These are phyloP conservation scores for Phytophthora citrophthora DNA, from an alignment of 352 stramenopile genomes.

Conservation along the genomic window DNA sequence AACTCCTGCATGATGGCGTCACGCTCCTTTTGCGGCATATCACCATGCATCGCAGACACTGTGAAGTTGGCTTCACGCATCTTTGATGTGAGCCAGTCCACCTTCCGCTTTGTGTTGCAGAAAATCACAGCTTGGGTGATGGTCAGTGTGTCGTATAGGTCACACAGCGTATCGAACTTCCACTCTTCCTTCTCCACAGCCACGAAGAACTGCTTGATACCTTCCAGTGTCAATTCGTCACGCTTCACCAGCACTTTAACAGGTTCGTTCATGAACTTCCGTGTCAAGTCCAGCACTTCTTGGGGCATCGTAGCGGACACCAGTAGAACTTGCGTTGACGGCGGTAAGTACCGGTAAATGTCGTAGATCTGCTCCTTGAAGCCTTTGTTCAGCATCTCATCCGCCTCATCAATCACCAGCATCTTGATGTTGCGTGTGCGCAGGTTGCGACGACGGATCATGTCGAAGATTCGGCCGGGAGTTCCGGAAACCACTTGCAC, in stretches of 20 bases:
- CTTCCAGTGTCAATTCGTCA: constrained; percentile 97
- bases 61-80: constrained; percentile 98
- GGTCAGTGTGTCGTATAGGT: constrained; percentile 99
- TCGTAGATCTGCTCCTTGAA: constrained; percentile 99
- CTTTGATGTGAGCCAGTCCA: constrained; percentile 96
- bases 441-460: constrained; percentile 95
- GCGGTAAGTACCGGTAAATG: constrained; percentile 95
- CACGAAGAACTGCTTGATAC: constrained; percentile 99
- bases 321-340: constrained; percentile 93
- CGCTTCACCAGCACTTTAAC: constrained; percentile 97
- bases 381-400: constrained; percentile 98
- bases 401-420: constrained; percentile 97
- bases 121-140: constrained; percentile 99
- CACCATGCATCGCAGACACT: constrained; percentile 97
- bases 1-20: constrained; percentile 98
- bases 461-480: constrained; percentile 97
- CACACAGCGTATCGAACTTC: constrained; percentile 99
- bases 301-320: constrained; percentile 95
- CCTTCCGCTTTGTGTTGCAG: constrained; percentile 98
- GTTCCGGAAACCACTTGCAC: constrained; percentile 97
- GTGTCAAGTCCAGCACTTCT: constrained; percentile 96
- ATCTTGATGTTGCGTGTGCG: constrained; percentile 93
- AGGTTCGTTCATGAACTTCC: constrained; percentile 98
- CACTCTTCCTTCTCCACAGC: constrained; percentile 98
- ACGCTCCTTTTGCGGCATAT: constrained; percentile 96